Evolutionary conservation across 805 yeast genomes (phyloP).

Genomic region (Kazachstania kunashirensis): DNA sequence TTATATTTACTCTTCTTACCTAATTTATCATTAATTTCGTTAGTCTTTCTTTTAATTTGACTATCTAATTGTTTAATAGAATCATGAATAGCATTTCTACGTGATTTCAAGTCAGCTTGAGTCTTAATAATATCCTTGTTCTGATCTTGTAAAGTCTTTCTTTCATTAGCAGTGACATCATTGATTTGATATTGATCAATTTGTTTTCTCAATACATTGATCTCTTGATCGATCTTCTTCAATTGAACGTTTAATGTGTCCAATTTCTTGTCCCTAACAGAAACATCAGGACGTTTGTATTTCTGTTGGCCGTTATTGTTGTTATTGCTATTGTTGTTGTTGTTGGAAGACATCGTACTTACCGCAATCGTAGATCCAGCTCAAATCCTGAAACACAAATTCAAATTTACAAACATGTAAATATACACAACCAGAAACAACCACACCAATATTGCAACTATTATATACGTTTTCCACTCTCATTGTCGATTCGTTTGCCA

Average conservation of each 20-base stretch:
- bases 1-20: slow-evolving; percentile 50
- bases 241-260: slow-evolving; percentile 49
- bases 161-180: slow-evolving; percentile 40
- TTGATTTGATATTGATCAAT: slow-evolving; percentile 40
- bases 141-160: slow-evolving; percentile 45
- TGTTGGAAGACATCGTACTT: slow-evolving; percentile 6
- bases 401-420: no score
- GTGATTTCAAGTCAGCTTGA: slow-evolving; percentile 39
- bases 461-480: no score
- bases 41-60: slow-evolving; percentile 60
- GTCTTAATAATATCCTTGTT: slow-evolving; percentile 37
- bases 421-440: no score
- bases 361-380: no score
- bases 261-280: slow-evolving; percentile 50
- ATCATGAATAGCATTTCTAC: slow-evolving; percentile 41
- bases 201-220: slow-evolving; percentile 44
- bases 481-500: no score
- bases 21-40: slow-evolving; percentile 51
- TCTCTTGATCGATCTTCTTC: slow-evolving; percentile 48
- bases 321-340: not conserved
- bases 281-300: slow-evolving; percentile 67
- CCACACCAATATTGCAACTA: no score
- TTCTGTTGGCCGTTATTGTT: slow-evolving; percentile 5
- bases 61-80: slow-evolving; percentile 65
- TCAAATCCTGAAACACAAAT: no score